Percentiles rank a stretch among this genome's conserved stretches.
Evolutionary conservation across 2,329 filamentous ascomycete species (phyloP).

Genomic region (Colletotrichum incanum): DNA sequence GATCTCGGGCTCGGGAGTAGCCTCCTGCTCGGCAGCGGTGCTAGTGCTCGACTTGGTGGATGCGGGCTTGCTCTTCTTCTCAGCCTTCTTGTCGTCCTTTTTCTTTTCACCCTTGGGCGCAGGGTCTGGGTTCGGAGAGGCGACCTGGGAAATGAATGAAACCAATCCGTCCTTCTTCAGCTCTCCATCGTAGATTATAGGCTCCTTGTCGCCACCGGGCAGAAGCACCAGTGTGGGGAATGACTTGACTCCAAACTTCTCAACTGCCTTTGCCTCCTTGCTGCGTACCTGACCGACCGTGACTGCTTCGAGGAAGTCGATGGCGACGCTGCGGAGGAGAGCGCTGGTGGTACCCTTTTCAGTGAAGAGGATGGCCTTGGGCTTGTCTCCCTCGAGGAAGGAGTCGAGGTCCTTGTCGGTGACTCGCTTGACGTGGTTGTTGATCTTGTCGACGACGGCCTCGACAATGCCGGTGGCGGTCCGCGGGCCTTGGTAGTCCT

Average conservation of each 20-base stretch:
- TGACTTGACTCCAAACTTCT: constrained; percentile 81
- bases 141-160: constrained; percentile 85
- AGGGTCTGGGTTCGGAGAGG: constrained; percentile 84
- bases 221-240: constrained; percentile 89
- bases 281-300: constrained; percentile 86
- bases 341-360: constrained; percentile 92
- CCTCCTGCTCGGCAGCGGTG: constrained; percentile 43
- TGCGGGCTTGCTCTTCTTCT: constrained; percentile 50
- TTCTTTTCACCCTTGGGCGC: constrained; percentile 67
- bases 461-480: constrained; percentile 91
- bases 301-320: constrained; percentile 89
- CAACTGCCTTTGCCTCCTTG: constrained; percentile 81
- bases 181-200: constrained; percentile 84
- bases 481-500: constrained; percentile 91
- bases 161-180: constrained; percentile 88
- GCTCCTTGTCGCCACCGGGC: constrained; percentile 78
- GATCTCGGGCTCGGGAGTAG: constrained; percentile 49
- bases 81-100: constrained; percentile 58
- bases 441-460: constrained; percentile 87
- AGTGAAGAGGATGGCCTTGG: constrained; percentile 93
- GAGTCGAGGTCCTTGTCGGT: constrained; percentile 83
- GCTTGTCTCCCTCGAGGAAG: constrained; percentile 80
- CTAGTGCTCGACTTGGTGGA: constrained; percentile 30
- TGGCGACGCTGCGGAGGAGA: constrained; percentile 85
- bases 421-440: constrained; percentile 89